These are phyloP conservation scores for Nectriaceae sp. DNA, from an alignment of 2,329 filamentous ascomycete genomes.

Conservation along the genomic window DNA sequence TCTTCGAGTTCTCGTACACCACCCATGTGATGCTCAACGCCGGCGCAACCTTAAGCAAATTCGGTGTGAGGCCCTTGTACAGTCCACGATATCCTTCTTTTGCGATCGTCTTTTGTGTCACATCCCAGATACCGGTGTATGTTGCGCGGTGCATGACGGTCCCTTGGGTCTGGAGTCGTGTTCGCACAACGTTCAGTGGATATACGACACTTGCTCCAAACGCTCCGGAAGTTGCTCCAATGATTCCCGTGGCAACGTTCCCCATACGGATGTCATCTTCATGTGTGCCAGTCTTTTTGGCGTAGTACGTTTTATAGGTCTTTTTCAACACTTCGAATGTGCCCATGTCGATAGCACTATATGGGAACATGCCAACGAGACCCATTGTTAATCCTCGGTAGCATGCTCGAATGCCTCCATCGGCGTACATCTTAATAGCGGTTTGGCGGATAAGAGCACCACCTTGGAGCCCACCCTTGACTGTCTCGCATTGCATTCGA, in stretches of 20 bases:
- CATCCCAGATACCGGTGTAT: slow-evolving; percentile 89
- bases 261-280: slow-evolving; percentile 82
- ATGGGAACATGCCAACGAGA: slow-evolving; percentile 94
- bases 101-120: slow-evolving; percentile 78
- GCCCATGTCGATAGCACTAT: slow-evolving; percentile 93
- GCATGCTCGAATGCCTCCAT: slow-evolving; percentile 73
- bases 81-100: slow-evolving; percentile 83
- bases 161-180: slow-evolving; percentile 89
- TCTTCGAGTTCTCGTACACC: slow-evolving; percentile 89
- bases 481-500: slow-evolving; percentile 89
- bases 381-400: slow-evolving; percentile 95
- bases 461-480: slow-evolving; percentile 80
- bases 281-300: slow-evolving; percentile 67
- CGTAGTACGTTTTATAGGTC: slow-evolving; percentile 69
- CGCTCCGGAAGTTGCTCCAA: slow-evolving; percentile 88
- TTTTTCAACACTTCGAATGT: slow-evolving; percentile 93
- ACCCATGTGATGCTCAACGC: slow-evolving; percentile 95
- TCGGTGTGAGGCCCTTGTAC: slow-evolving; percentile 94
- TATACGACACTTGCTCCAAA: slow-evolving; percentile 94
- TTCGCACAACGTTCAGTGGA: slow-evolving; percentile 89
- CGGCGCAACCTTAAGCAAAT: slow-evolving; percentile 92
- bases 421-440: slow-evolving; percentile 80
- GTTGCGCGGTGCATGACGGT: slow-evolving; percentile 88
- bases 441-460: slow-evolving; percentile 82
- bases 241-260: slow-evolving; percentile 82